Evolutionary conservation across 2,329 filamentous ascomycete genomes (phyloP).

Genomic region (Cladophialophora immunda): DNA sequence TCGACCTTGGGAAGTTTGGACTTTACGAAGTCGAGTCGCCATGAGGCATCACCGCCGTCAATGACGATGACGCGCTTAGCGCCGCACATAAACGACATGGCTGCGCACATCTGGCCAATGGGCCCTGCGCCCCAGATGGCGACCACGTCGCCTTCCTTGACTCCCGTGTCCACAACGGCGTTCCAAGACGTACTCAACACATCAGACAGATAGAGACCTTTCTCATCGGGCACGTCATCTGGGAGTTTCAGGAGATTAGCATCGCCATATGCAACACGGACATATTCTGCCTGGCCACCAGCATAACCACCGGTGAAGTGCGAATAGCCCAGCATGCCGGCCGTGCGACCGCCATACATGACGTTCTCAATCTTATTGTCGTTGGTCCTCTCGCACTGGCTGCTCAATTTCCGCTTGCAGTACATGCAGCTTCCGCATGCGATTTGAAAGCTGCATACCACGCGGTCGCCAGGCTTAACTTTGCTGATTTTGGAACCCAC

Average conservation of each 20-base stretch:
- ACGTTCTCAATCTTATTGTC: constrained; percentile 73
- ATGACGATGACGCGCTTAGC: constrained; percentile 80
- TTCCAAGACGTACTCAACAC: constrained; percentile 83
- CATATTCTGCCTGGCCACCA: constrained; percentile 86
- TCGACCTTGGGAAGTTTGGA: constrained; percentile 71
- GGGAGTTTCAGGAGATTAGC: constrained; percentile 83
- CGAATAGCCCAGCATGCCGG: constrained; percentile 77
- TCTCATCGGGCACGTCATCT: constrained; percentile 82
- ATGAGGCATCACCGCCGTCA: constrained; percentile 70
- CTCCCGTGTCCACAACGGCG: constrained; percentile 80
- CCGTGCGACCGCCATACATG: constrained; percentile 81
- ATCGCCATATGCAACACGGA: constrained; percentile 80
- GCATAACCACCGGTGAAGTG: constrained; percentile 86
- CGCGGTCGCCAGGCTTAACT: constrained; percentile 69
- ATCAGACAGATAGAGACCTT: constrained; percentile 81
- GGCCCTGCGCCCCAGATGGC: constrained; percentile 89
- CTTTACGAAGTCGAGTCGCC: constrained; percentile 74
- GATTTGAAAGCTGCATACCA: constrained; percentile 88
- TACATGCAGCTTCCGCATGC: constrained; percentile 74
- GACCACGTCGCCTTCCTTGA: constrained; percentile 79
- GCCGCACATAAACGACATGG: constrained; percentile 73
- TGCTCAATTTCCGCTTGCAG: constrained; percentile 77
- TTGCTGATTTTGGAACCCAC: constrained; percentile 65
- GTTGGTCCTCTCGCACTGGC: constrained; percentile 64
- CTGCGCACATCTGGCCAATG: constrained; percentile 80